A percentile compares a stretch with the other conserved stretches of the same genome.
Conservation (phyloP, 768 basidiomycete genomes). For the Lentinula sp. region DNA sequence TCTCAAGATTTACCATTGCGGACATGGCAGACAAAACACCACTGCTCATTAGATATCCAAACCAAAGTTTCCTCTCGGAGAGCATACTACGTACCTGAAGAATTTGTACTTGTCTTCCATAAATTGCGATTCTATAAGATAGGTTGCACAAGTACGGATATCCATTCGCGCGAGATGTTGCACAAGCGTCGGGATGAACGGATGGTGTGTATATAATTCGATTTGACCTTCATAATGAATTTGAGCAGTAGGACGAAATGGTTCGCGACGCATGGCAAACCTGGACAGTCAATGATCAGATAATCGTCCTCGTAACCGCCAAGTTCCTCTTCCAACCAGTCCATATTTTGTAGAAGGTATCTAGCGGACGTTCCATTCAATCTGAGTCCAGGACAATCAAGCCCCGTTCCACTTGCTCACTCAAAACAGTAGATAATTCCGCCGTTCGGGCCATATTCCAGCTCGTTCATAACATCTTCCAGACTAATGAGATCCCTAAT, state of each 20-base stretch:
- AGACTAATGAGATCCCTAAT: conserved; percentile 89
- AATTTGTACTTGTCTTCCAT: conserved; percentile 99
- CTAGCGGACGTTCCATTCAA: conserved; percentile 31
- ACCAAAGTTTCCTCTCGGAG: conserved; percentile 1
- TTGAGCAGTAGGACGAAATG: neutral
- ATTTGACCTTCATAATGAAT: conserved; percentile 71
- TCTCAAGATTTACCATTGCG: conserved; percentile 96
- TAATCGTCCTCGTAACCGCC: conserved; percentile 96
- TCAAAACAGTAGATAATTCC: conserved; percentile 98
- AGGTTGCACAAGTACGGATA: conserved; percentile 83
- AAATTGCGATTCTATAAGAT: conserved; percentile 96
- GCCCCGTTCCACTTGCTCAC: conserved; percentile 63
- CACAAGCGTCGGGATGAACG: conserved; percentile 90
- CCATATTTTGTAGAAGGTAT: conserved; percentile 94
- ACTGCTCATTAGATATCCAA: conserved; percentile 29
- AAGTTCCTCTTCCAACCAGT: conserved; percentile 96
- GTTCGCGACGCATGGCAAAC: conserved; percentile 24
- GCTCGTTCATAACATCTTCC: conserved; percentile 93
- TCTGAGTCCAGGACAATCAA: neutral
- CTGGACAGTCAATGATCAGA: conserved; percentile 87
- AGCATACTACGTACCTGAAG: conserved; percentile 56
- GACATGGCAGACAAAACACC: conserved; percentile 98
- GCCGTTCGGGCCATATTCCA: conserved; percentile 94
- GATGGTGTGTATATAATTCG: conserved; percentile 97
- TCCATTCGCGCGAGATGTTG: conserved; percentile 67